These are phyloP conservation scores for Nemania abortiva DNA, from an alignment of 2,329 filamentous ascomycete species.

Conservation along the genomic window DNA sequence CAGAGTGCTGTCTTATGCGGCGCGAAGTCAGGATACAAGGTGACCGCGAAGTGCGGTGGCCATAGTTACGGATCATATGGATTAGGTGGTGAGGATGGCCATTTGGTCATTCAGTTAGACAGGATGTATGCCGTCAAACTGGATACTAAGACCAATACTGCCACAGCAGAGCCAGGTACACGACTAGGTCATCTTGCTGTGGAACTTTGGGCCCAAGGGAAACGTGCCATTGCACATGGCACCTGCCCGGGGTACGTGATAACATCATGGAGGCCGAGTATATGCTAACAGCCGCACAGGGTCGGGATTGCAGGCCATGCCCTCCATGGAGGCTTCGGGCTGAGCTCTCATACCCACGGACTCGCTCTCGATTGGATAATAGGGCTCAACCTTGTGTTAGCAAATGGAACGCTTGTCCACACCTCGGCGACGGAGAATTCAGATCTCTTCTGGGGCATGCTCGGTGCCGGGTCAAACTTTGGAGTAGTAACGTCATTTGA, in stretches of 20 bases:
- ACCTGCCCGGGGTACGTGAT: slow-evolving; percentile 55
- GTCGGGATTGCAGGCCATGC: slow-evolving; percentile 55
- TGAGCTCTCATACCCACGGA: slow-evolving; percentile 59
- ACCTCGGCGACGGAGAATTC: slow-evolving; percentile 49
- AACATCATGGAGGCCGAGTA: background rate
- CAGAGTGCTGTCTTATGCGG: slow-evolving; percentile 60
- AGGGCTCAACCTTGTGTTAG: slow-evolving; percentile 50
- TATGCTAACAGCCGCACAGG: slow-evolving; percentile 41
- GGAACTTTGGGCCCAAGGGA: slow-evolving; percentile 51
- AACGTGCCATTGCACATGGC: slow-evolving; percentile 54
- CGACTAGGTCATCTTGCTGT: slow-evolving; percentile 57
- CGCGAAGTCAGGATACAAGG: slow-evolving; percentile 55
- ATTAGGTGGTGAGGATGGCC: slow-evolving; percentile 60
- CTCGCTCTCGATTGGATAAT: slow-evolving; percentile 60
- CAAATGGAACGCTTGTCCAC: slow-evolving; percentile 50
- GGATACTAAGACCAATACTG: slow-evolving; percentile 55
- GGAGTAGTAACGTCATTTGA: slow-evolving; percentile 50
- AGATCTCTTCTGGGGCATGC: slow-evolving; percentile 53
- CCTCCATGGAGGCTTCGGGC: slow-evolving; percentile 55
- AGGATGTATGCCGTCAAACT: slow-evolving; percentile 57
- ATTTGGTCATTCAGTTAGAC: slow-evolving; percentile 60
- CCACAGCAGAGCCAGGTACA: slow-evolving; percentile 58
- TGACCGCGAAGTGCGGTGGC: slow-evolving; percentile 61
- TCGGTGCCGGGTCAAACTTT: slow-evolving; percentile 52
- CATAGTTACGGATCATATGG: slow-evolving; percentile 62